Base-by-base conservation (phyloP, 495 filamentous ascomycete species). In the Letharia columbiana region DNA sequence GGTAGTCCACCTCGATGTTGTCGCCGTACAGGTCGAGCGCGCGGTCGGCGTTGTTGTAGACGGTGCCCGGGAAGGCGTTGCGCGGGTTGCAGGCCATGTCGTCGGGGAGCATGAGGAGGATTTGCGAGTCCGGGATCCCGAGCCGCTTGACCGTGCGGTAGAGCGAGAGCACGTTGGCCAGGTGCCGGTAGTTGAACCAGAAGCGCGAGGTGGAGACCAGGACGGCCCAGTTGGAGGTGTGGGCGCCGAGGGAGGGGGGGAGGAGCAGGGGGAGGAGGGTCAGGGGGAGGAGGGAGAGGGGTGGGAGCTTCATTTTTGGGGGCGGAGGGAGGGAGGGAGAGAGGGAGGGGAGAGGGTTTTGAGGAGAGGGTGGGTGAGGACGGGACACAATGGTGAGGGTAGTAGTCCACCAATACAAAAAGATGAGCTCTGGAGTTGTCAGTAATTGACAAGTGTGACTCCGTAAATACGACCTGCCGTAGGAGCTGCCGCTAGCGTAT, bases 171-270 rank as follows among this genome's bases (percentile, higher is more conserved):
- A 96, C 92, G 81, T 98, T 98, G 73, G 95, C 93, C 47, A 98
- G 86, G 73, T 98, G 94, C 52, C 94, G 90, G 79, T 98, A 98
- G 79, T 98, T 98, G 85, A 98, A 98, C 94, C 94, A 98, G 81
- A 98, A 98, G 65, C 94, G 89, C 11, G 95, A 98, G n/a, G 94
- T 98, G 57, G 89, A 92, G 45, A 98, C 94, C 11, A 98, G 86
- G 58, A 98, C 94, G 4, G 94, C 94, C 95, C 95, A 98, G 75
- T 98, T 98, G 68, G 90, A 96, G 1, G 95, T 98, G 77, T 98
- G 94, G 67, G 94, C 90, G 66, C 88, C 86, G 40, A 77, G 71
- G 45, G 81, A 80, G 41, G 75, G 64, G 58, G 79, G 68, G 57
- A 76, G 71, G 62, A 83, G 71, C 68, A 86, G 71, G 66, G 78